A percentile compares a stretch with the other conserved stretches of the same genome.
Evolutionary conservation across 345 rosid species (phyloP).

Genomic region (Lumnitzera racemosa): DNA sequence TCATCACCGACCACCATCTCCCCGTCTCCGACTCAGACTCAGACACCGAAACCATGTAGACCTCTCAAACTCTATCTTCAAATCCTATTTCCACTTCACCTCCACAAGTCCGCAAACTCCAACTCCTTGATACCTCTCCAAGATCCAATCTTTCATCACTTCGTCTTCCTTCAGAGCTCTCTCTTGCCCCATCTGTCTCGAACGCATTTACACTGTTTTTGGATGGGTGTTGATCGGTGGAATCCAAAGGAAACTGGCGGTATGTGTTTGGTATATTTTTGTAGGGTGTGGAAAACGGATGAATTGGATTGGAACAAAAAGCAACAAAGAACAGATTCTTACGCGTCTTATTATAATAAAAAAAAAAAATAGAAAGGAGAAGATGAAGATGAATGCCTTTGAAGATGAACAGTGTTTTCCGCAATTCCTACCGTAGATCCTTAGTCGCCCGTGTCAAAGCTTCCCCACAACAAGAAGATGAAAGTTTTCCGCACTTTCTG

Average conservation of each 20-base stretch:
- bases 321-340: too few species aligned
- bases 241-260: slow-evolving; percentile 28
- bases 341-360: too few species aligned
- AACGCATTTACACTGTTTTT: slow-evolving; percentile 31
- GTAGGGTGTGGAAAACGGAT: slow-evolving; percentile 24
- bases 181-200: slow-evolving; percentile 87
- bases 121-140: slow-evolving; percentile 51
- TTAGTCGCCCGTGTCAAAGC: too few species aligned
- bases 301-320: too few species aligned
- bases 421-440: too few species aligned
- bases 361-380: too few species aligned
- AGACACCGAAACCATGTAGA: slow-evolving; percentile 33
- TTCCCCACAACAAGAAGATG: too few species aligned
- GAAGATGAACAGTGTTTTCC: too few species aligned
- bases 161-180: slow-evolving; percentile 84
- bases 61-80: slow-evolving; percentile 71
- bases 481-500: too few species aligned
- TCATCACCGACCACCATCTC: slow-evolving; percentile 10
- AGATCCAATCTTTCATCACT: slow-evolving; percentile 75
- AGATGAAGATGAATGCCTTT: too few species aligned
- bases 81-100: slow-evolving; percentile 59
- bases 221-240: too few species aligned
- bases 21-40: slow-evolving; percentile 30
- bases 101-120: slow-evolving; percentile 24
- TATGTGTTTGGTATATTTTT: slow-evolving; percentile 94